Percentiles rank a stretch among this genome's conserved stretches.
Evolutionary conservation across 2,329 filamentous ascomycete species (phyloP).

Genomic region (Aspergillus thermomutatus): DNA sequence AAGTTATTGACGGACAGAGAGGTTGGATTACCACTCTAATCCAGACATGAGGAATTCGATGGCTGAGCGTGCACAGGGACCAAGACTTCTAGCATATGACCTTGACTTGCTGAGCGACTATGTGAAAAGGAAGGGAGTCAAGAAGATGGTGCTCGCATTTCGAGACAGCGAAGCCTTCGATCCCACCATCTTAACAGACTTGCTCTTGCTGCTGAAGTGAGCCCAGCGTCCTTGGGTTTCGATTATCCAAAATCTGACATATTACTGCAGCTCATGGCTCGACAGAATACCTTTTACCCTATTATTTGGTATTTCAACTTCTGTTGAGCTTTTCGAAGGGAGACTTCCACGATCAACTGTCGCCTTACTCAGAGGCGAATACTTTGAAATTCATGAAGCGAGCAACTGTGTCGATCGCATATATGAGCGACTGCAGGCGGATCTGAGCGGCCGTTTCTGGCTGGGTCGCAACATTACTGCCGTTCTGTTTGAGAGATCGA

Average conservation of each 20-base stretch:
- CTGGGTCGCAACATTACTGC: slow-evolving; percentile 53
- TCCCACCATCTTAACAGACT: slow-evolving; percentile 40
- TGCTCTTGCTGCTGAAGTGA: slow-evolving; percentile 48
- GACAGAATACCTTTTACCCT: slow-evolving; percentile 60
- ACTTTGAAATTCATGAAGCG: slow-evolving; percentile 53
- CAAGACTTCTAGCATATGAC: slow-evolving; percentile 44
- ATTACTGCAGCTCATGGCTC: slow-evolving; percentile 51
- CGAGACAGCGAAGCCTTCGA: slow-evolving; percentile 49
- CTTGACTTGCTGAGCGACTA: slow-evolving; percentile 45
- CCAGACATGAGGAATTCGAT: background rate
- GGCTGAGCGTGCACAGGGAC: slow-evolving; percentile 26
- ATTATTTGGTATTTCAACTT: slow-evolving; percentile 61
- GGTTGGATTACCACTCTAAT: slow-evolving; percentile 21
- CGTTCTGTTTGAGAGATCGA: slow-evolving; percentile 53
- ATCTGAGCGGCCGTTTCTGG: slow-evolving; percentile 41
- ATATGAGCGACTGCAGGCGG: slow-evolving; percentile 37
- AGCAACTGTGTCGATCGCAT: slow-evolving; percentile 45
- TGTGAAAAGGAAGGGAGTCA: slow-evolving; percentile 33
- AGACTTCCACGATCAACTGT: slow-evolving; percentile 53
- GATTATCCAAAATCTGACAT: slow-evolving; percentile 18
- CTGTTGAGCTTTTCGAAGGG: slow-evolving; percentile 59
- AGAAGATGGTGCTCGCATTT: slow-evolving; percentile 42
- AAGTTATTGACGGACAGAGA: slow-evolving; percentile 37
- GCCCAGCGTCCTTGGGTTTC: slow-evolving; percentile 1
- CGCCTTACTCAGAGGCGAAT: slow-evolving; percentile 50